These are phyloP conservation scores for Globisporangium splendens DNA, from an alignment of 352 stramenopile species.

Conservation along the genomic window DNA sequence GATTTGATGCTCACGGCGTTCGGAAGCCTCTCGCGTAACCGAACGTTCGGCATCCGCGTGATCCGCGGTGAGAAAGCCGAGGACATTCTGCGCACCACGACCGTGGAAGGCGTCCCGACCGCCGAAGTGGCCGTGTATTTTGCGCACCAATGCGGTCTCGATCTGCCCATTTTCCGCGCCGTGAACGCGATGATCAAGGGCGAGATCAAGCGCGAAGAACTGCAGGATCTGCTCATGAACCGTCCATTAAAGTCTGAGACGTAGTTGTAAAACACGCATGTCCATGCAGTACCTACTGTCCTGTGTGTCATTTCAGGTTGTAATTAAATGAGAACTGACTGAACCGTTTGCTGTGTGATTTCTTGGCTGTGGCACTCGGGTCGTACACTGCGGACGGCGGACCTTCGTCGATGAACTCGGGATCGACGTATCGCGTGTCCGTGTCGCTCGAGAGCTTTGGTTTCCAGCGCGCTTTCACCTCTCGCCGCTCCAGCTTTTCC, in stretches of 20 bases:
- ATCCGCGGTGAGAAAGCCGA: conserved; percentile 90
- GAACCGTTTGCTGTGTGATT: conserved; percentile 80
- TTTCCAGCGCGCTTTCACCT: conserved; percentile 79
- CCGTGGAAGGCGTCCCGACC: conserved; percentile 94
- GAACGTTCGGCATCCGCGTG: conserved; percentile 92
- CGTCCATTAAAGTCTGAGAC: conserved; percentile 74
- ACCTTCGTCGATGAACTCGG: conserved; percentile 84
- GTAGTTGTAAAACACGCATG: conserved; percentile 13
- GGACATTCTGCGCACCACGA: conserved; percentile 91
- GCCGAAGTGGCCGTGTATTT: conserved; percentile 92
- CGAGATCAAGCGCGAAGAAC: conserved; percentile 63
- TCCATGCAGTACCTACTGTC: no score
- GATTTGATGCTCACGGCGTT: conserved; percentile 97
- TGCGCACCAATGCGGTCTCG: conserved; percentile 85
- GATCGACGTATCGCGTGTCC: conserved; percentile 87
- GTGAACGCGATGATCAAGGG: conserved; percentile 86
- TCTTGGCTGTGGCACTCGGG: conserved; percentile 51
- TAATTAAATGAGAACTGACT: conserved; percentile 91
- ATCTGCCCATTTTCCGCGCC: conserved; percentile 89
- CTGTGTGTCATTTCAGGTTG: conserved; percentile 34
- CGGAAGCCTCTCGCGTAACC: conserved; percentile 94
- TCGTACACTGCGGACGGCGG: conserved; percentile 80
- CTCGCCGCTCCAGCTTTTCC: conserved; percentile 60
- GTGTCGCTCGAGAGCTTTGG: conserved; percentile 82
- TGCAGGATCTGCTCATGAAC: conserved; percentile 81